Percentiles rank a stretch among this genome's conserved stretches.
Conservation (phyloP, 176 grass and related monocot species). For the Avena atlantica region DNA sequence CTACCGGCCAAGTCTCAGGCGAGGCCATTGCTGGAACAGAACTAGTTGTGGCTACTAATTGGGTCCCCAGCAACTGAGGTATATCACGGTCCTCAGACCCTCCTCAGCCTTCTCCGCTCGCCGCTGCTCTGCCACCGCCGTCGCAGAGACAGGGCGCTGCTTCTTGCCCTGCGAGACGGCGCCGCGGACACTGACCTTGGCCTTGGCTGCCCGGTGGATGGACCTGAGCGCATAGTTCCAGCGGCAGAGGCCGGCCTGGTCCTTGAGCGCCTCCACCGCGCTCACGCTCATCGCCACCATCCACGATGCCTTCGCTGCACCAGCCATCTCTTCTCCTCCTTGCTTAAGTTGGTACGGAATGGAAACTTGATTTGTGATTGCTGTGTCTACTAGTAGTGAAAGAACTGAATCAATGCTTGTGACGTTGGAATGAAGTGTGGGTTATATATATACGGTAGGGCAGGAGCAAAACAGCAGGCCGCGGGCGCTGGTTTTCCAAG, state of each 20-base stretch:
- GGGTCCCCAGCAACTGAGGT: slow-evolving; percentile 66
- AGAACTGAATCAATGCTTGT: neutral
- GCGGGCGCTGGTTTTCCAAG: slow-evolving; percentile 32
- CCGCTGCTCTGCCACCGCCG: neutral
- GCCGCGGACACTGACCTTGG: neutral
- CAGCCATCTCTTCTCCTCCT: neutral
- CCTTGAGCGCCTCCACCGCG: slow-evolving; percentile 62
- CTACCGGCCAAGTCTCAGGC: neutral
- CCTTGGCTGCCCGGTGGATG: neutral
- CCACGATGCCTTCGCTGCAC: slow-evolving; percentile 40
- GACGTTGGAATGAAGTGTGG: neutral
- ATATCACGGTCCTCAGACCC: slow-evolving; percentile 63
- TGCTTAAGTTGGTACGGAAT: neutral
- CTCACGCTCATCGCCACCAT: slow-evolving; percentile 46
- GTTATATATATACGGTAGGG: neutral
- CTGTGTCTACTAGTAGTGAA: neutral
- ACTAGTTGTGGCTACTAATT: slow-evolving; percentile 54
- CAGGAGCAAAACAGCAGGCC: slow-evolving; percentile 36
- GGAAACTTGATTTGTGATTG: no score
- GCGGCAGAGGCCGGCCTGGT: slow-evolving; percentile 55
- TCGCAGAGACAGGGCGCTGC: neutral
- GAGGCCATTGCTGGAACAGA: neutral
- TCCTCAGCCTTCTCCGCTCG: slow-evolving; percentile 50
- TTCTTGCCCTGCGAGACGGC: neutral
- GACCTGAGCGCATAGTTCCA: slow-evolving; percentile 58